Percentiles rank a stretch among this genome's conserved stretches.
These are phyloP conservation scores for Pseudocercospora vitis DNA, from an alignment of 2,329 filamentous ascomycete species.

Conservation along the genomic window DNA sequence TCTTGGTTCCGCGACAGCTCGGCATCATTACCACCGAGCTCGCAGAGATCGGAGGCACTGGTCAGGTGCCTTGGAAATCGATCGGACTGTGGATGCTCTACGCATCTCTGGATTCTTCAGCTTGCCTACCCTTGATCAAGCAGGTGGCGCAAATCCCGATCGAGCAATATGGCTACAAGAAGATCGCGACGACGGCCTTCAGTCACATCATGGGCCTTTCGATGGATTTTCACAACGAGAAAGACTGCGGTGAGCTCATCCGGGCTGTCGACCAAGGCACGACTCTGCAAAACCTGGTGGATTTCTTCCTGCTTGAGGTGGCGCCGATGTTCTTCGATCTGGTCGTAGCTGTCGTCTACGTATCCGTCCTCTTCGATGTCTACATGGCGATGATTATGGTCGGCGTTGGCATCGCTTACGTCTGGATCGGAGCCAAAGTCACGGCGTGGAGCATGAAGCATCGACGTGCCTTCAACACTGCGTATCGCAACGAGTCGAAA, in stretches of 20 bases:
- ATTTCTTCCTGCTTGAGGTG: slow-evolving; percentile 60
- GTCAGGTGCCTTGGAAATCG: slow-evolving; percentile 53
- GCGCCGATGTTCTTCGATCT: slow-evolving; percentile 64
- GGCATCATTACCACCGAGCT: slow-evolving; percentile 75
- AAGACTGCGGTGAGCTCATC: slow-evolving; percentile 64
- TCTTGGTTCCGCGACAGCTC: slow-evolving; percentile 77
- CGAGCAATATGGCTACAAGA: slow-evolving; percentile 58
- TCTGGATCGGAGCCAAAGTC: slow-evolving; percentile 52
- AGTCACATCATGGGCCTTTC: slow-evolving; percentile 67
- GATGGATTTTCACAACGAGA: slow-evolving; percentile 68
- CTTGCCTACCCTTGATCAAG: slow-evolving; percentile 53
- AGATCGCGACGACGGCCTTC: slow-evolving; percentile 62
- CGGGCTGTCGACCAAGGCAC: slow-evolving; percentile 64
- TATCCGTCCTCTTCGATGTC: slow-evolving; percentile 63
- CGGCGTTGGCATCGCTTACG: slow-evolving; percentile 51
- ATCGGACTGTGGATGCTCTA: slow-evolving; percentile 54
- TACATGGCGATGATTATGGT: slow-evolving; percentile 57
- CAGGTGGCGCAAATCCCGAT: slow-evolving; percentile 56
- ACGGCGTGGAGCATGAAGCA: slow-evolving; percentile 42
- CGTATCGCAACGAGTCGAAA: slow-evolving; percentile 51
- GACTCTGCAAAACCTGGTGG: slow-evolving; percentile 59
- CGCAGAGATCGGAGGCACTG: slow-evolving; percentile 49
- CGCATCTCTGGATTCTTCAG: slow-evolving; percentile 52
- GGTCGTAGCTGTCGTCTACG: slow-evolving; percentile 59
- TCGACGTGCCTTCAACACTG: slow-evolving; percentile 33